Conservation (phyloP, 805 yeast genomes). For the Starmerella sp. region DNA sequence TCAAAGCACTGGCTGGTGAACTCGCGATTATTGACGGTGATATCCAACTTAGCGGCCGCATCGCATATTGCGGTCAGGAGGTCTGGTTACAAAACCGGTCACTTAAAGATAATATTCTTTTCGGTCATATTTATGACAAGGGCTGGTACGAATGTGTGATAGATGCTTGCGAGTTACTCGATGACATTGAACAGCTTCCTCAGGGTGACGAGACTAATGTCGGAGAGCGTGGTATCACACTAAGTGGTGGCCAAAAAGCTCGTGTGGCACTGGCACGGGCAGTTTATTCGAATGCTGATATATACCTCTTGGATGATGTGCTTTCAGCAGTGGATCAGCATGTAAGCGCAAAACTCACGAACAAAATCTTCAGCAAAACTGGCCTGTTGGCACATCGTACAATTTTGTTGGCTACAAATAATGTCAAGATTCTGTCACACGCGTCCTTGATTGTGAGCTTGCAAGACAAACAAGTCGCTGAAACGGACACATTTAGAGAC, state of each 20-base stretch:
- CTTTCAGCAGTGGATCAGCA: slow-evolving; percentile 96
- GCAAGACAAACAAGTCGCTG: slow-evolving; percentile 35
- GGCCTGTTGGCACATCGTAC: slow-evolving; percentile 65
- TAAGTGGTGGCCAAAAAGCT: slow-evolving; percentile 97
- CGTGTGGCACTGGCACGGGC: slow-evolving; percentile 91
- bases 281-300: slow-evolving; percentile 86
- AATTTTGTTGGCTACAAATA: slow-evolving; percentile 69
- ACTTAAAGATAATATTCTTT: slow-evolving; percentile 75
- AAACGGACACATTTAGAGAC: slow-evolving; percentile 51
- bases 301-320: slow-evolving; percentile 82
- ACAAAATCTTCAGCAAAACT: slow-evolving; percentile 58
- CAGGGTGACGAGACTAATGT: slow-evolving; percentile 88
- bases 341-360: slow-evolving; percentile 76
- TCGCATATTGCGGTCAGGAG: slow-evolving; percentile 76
- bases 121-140: slow-evolving; percentile 76
- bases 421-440: slow-evolving; percentile 60
- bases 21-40: slow-evolving; percentile 57
- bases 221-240: slow-evolving; percentile 93
- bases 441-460: slow-evolving; percentile 60
- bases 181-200: slow-evolving; percentile 68
- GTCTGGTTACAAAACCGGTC: slow-evolving; percentile 93
- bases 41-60: slow-evolving; percentile 52
- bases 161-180: slow-evolving; percentile 75
- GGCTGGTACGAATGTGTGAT: slow-evolving; percentile 71
- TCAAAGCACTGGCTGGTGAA: slow-evolving; percentile 69